Evolutionary conservation across 192 early-diverging fungal species (phyloP).

Genomic region (Ambispora gerdemannii): DNA sequence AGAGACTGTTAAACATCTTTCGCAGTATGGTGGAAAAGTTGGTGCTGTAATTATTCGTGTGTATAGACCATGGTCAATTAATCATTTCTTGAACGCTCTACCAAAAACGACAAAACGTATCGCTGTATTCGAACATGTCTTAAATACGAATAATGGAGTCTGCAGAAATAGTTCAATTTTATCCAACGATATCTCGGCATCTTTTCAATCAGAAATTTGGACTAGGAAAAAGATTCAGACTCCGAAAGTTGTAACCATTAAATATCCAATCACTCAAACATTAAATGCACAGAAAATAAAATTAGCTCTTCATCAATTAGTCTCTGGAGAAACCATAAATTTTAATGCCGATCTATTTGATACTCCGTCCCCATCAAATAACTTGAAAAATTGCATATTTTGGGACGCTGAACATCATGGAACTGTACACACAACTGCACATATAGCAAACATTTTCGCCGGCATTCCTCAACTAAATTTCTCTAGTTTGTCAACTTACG

Average conservation of each 20-base stretch:
- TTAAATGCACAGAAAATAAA: conserved; percentile 35
- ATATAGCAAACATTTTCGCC: conserved; percentile 46
- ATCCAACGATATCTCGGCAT: conserved; percentile 73
- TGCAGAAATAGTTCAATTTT: conserved; percentile 44
- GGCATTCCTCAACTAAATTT: conserved; percentile 38
- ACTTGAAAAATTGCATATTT: conserved; percentile 47
- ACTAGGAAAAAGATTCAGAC: conserved; percentile 38
- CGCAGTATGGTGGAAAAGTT: conserved; percentile 35
- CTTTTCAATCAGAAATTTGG: conserved; percentile 54
- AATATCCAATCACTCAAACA: conserved; percentile 35
- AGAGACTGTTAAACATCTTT: conserved; percentile 45
- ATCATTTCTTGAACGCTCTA: conserved; percentile 66
- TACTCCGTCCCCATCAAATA: conserved; percentile 35
- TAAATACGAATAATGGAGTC: conserved; percentile 18
- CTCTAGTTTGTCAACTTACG: conserved; percentile 45
- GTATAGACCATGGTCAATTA: conserved; percentile 81
- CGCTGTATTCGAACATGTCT: conserved; percentile 69
- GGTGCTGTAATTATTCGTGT: conserved; percentile 78
- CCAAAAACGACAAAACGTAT: conserved; percentile 64
- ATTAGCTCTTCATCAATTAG: conserved; percentile 41
- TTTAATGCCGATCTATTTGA: conserved; percentile 36
- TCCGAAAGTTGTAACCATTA: conserved; percentile 43
- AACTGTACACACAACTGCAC: conserved; percentile 52
- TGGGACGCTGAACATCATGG: conserved; percentile 52
- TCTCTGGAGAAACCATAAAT: background rate